These are phyloP conservation scores for Parmales sp. DNA, from an alignment of 108 stramenopile genomes.

Conservation along the genomic window DNA sequence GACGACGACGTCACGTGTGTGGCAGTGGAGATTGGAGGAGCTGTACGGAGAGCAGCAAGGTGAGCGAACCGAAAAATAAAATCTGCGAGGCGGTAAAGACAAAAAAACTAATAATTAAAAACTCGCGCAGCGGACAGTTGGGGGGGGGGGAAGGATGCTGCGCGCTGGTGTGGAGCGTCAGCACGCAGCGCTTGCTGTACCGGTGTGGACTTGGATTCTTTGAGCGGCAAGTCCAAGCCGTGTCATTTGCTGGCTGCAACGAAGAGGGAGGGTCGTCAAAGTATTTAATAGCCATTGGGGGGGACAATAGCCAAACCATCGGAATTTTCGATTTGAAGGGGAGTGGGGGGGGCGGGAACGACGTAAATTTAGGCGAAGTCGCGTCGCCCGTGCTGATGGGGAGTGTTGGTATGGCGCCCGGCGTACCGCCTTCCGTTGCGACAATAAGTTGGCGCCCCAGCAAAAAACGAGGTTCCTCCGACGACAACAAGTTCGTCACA, in stretches of 20 bases:
- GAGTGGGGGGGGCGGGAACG: too few relatives aligned
- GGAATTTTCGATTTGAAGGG: background rate
- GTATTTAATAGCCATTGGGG: background rate
- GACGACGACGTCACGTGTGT: conserved; percentile 11
- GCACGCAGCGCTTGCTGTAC: background rate
- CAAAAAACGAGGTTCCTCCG: background rate
- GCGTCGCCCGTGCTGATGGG: too few relatives aligned
- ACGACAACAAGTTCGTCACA: background rate
- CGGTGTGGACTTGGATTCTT: conserved; percentile 3
- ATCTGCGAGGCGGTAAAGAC: too few relatives aligned
- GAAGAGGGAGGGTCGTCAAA: conserved; percentile 1
- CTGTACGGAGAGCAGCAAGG: conserved; percentile 4
- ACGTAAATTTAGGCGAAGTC: too few relatives aligned
- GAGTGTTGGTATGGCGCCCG: too few relatives aligned
- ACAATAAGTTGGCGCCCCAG: background rate
- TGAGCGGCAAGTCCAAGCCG: conserved; percentile 7
- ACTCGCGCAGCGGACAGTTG: conserved; percentile 12
- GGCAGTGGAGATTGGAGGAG: conserved; percentile 1
- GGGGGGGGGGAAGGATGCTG: background rate
- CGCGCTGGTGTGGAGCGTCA: background rate
- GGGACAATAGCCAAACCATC: conserved; percentile 10
- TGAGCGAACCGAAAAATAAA: too few relatives aligned
- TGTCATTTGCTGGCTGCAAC: background rate
- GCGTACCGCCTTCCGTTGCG: background rate
- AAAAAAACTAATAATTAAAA: too few relatives aligned